phyloP scores from a whole-genome alignment of 1,284 basidiomycete genomes.

The Malassezia brasiliensis region DNA sequence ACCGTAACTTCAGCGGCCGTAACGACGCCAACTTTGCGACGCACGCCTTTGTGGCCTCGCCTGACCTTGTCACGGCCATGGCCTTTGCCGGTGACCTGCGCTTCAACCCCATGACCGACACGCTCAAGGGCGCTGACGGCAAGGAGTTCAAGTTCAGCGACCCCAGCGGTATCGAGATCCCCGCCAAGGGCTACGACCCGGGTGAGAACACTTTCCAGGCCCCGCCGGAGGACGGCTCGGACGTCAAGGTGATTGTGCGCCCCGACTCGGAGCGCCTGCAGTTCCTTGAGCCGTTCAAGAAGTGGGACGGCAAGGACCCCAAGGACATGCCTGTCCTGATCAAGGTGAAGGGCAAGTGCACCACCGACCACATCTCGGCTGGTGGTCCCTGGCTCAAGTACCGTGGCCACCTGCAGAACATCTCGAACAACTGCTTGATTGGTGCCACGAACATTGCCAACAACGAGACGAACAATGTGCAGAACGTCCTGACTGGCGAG shows the following conservation, averaged over 20 bases:
- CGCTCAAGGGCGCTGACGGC: conserved; percentile 78
- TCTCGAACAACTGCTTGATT: conserved; percentile 94
- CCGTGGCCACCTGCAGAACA: conserved; percentile 97
- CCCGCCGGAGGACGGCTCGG: conserved; percentile 73
- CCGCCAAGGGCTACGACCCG: conserved; percentile 86
- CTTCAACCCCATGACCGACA: conserved; percentile 94
- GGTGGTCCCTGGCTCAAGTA: conserved; percentile 99
- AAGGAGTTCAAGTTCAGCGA: conserved; percentile 94
- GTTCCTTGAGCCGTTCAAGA: conserved; percentile 76
- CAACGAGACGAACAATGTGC: conserved; percentile 87
- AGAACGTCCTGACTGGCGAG: conserved; percentile 77
- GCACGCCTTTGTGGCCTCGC: conserved; percentile 95
- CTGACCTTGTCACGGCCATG: conserved; percentile 95
- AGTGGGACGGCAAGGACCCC: conserved; percentile 89
- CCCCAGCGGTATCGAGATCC: conserved; percentile 81
- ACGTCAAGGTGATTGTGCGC: conserved; percentile 75
- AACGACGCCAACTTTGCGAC: conserved; percentile 99
- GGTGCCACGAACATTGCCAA: conserved; percentile 90
- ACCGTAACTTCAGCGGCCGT: conserved; percentile 99
- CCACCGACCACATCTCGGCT: conserved; percentile 62
- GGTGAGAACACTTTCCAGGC: conserved; percentile 95
- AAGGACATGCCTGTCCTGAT: conserved; percentile 83
- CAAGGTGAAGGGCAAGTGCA: conserved; percentile 99
- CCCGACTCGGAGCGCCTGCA: conserved; percentile 90
- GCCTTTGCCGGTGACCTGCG: conserved; percentile 84